These are phyloP conservation scores for Cucurbita maxima DNA, from an alignment of 306 rosid species.

Conservation along the genomic window DNA sequence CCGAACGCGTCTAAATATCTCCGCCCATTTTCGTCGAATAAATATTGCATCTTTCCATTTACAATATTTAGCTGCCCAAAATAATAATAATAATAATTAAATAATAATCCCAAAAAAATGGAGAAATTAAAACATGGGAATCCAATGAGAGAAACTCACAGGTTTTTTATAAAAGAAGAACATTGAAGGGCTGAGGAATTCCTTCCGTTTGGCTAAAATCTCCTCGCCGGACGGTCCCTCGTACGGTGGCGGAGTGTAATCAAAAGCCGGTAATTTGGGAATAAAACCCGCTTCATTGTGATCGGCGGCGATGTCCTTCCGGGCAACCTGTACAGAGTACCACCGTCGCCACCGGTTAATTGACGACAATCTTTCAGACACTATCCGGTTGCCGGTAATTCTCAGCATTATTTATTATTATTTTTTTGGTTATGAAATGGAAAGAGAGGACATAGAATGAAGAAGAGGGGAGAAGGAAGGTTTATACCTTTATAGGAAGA, in stretches of 20 bases:
- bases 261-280: constrained; percentile 49
- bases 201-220: constrained; percentile 55
- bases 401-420: constrained; percentile 30
- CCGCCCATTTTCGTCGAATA: constrained; percentile 81
- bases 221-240: constrained; percentile 55
- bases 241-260: constrained; percentile 55
- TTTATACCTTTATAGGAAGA: background rate
- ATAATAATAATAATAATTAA: too few relatives aligned
- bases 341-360: constrained; percentile 7
- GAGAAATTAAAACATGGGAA: background rate
- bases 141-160: constrained; percentile 24
- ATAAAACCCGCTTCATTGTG: background rate
- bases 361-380: background rate
- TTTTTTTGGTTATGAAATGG: background rate
- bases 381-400: constrained; percentile 17
- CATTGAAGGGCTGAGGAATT: constrained; percentile 74
- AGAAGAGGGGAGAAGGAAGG: background rate
- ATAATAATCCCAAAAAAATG: background rate
- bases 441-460: background rate
- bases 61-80: constrained; percentile 56
- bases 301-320: constrained; percentile 3
- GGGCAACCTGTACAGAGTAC: constrained; percentile 22
- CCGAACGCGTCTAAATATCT: constrained; percentile 79
- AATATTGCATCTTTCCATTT: constrained; percentile 62
- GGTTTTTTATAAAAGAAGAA: constrained; percentile 45